Base-by-base conservation (phyloP, 2,329 filamentous ascomycete genomes). In the Exophiala spinifera region DNA sequence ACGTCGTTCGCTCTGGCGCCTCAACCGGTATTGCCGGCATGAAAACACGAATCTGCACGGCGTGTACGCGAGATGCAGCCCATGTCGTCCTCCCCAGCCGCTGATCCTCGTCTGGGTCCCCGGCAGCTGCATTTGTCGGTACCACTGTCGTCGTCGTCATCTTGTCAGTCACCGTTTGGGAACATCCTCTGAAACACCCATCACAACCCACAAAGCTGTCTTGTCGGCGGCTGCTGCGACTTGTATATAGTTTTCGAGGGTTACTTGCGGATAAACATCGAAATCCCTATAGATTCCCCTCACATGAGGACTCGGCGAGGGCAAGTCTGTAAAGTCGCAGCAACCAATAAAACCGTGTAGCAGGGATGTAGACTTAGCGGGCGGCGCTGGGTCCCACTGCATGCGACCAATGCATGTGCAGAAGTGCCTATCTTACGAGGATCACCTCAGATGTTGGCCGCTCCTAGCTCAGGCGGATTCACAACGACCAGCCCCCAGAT, bases 381-480 rank as follows among this genome's bases (percentile, higher is more conserved):
- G 49, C 45, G 23, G 58, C 54, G 40, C 34, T 49, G 49, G 33
- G 44, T 36, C 49, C 51, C 36, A 48, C 31, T 40, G 15, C 31
- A 34, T 40, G 11, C 49, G 31, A 33, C 59, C 57, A 61, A 61
- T 61, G 28, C 43, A 28, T 33, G 51, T 52, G 45, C 59, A 60
- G 51, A 61, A 57, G 43, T 56, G 56, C 51, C 51, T n/a, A 49
- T 55, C 34, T 40, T 50, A 58, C 55, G 33, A 61, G 51, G 52
- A 61, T 60, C 46, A 53, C 53, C 48, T 57, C 55, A 59, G 58
- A 49, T 62, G 46, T 8, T 47, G 48, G 43, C 55, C 57, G 57
- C 56, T 33, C 46, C 59, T 63, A 63, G 54, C 33, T 49, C 51
- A 57, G 62, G 47, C 61, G 54, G 60, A 54, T 49, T 58, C 40